phyloP scores from a whole-genome alignment of 2,329 filamentous ascomycete genomes.

The Pyricularia pennisetigena region DNA sequence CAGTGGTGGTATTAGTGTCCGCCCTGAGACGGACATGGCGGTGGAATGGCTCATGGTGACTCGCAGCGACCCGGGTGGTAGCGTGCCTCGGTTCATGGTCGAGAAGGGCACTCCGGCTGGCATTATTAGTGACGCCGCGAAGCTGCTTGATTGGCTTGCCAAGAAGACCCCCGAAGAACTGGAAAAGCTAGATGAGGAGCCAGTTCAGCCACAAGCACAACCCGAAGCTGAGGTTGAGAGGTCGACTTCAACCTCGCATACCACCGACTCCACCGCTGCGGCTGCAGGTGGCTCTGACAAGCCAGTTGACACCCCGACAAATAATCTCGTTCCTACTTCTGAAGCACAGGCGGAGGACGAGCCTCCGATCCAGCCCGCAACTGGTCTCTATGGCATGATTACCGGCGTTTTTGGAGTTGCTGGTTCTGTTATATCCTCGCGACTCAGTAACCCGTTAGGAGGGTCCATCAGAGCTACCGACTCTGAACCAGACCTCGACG shows the following conservation, averaged over 20 bases:
- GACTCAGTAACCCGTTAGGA: conserved; percentile 22
- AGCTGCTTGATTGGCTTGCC: conserved; percentile 68
- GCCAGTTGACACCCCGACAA: conserved; percentile 16
- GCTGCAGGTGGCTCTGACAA: not conserved
- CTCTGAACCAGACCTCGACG: conserved; percentile 18
- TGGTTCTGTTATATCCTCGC: conserved; percentile 32
- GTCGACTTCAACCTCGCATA: not conserved
- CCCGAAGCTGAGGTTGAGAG: conserved; percentile 16
- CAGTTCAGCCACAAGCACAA: not conserved
- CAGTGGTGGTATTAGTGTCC: conserved; percentile 15
- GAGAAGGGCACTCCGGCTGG: conserved; percentile 76
- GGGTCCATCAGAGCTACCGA: conserved; percentile 19
- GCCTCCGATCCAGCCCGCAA: conserved; percentile 15
- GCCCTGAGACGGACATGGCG: conserved; percentile 23
- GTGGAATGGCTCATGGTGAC: conserved; percentile 93
- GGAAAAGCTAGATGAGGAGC: conserved; percentile 11
- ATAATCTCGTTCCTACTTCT: conserved; percentile 15
- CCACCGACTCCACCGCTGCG: not conserved
- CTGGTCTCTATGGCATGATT: conserved; percentile 47
- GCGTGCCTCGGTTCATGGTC: conserved; percentile 83
- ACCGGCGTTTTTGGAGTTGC: conserved; percentile 41
- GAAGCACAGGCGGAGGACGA: conserved; percentile 17
- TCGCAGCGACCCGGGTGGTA: conserved; percentile 78
- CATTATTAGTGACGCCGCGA: conserved; percentile 68
- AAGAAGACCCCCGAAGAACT: conserved; percentile 27